Base-by-base conservation (phyloP, 768 basidiomycete genomes). In the Dentipellis sp. region DNA sequence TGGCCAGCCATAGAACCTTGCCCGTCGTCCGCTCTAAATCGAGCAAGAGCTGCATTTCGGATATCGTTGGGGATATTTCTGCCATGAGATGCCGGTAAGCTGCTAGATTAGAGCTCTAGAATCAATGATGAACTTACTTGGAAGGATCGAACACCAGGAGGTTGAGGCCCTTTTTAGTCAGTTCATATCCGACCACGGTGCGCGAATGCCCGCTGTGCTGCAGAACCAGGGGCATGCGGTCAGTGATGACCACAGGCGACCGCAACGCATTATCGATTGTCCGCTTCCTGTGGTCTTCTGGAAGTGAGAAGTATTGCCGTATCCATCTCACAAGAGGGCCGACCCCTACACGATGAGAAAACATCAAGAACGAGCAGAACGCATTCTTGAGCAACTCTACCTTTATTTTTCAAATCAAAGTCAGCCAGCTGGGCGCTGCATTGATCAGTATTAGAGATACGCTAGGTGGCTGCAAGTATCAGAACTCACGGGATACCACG, bases 141-240 rank as follows among this genome's bases (percentile, higher is more conserved):
- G 80, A 80, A 14, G 92, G 89, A 72, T 95, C 90, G 59, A 92
- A 90, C 8, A 79, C 72, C 11, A 94, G 72, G 8, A 95, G 75
- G 59, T 81, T 84, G 45, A 80, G 72, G 7, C 82, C 84, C 10
- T 72, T 72, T 61, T 77, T 79, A 53, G 72, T 75, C 29, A 83
- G 67, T 67, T 94, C 90, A 62, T 86, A 93, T 1, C 93, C 93
- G 2, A 95, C 76, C 14, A 95, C 82, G 6, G 86, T 85, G 19
- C 87, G 71, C 14, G 92, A 95, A 71, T 95, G 92, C 0, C 91
- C 90, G 6, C 77, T 66, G 63, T 89, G 84, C 72, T 94, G 84
- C 46, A 94, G 71, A 45, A 94, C 84, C 29, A 95, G 64, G 11
- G 92, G 92, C 80, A 91, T 83, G 62, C 78, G 81, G 17, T 78